These are phyloP conservation scores for Pulveroboletus sp. DNA, from an alignment of 1,284 basidiomycete species.

Conservation along the genomic window DNA sequence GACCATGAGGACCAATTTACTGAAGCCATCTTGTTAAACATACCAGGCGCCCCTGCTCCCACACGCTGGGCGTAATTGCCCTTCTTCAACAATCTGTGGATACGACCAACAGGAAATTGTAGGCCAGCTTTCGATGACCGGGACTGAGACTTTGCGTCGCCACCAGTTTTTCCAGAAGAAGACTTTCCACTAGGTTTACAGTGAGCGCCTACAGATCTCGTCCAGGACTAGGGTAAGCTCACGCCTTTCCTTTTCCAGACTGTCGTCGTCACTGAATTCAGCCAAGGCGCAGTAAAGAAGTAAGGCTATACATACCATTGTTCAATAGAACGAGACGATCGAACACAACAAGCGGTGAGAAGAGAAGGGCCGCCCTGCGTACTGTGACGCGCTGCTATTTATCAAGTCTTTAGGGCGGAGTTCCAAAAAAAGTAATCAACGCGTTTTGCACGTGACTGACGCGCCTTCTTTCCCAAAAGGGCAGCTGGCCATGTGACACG, in stretches of 20 bases:
- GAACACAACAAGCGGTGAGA: not conserved
- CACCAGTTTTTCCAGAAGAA: constrained; percentile 56
- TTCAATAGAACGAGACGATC: not conserved
- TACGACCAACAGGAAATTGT: constrained; percentile 87
- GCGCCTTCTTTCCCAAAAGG: constrained; percentile 27
- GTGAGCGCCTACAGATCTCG: constrained; percentile 1
- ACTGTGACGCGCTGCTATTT: constrained; percentile 34
- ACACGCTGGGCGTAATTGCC: constrained; percentile 78
- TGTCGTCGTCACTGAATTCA: constrained; percentile 26
- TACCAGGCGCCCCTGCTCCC: constrained; percentile 72
- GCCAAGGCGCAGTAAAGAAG: not conserved
- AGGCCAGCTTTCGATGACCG: constrained; percentile 80
- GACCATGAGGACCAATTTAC: not conserved
- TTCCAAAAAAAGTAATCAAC: constrained; percentile 35
- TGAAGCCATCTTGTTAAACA: constrained; percentile 26
- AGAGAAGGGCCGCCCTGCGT: not conserved
- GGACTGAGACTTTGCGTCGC: constrained; percentile 55
- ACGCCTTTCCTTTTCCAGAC: constrained; percentile 61
- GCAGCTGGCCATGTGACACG: constrained; percentile 18
- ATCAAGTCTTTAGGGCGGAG: constrained; percentile 35
- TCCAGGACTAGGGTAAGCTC: constrained; percentile 17
- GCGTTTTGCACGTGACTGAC: constrained; percentile 38
- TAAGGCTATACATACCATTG: constrained; percentile 22
- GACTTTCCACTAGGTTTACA: constrained; percentile 50
- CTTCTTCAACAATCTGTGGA: constrained; percentile 81